These are phyloP conservation scores for Apiotrichum brassicae DNA, from an alignment of 1,284 basidiomycete genomes.

Conservation along the genomic window DNA sequence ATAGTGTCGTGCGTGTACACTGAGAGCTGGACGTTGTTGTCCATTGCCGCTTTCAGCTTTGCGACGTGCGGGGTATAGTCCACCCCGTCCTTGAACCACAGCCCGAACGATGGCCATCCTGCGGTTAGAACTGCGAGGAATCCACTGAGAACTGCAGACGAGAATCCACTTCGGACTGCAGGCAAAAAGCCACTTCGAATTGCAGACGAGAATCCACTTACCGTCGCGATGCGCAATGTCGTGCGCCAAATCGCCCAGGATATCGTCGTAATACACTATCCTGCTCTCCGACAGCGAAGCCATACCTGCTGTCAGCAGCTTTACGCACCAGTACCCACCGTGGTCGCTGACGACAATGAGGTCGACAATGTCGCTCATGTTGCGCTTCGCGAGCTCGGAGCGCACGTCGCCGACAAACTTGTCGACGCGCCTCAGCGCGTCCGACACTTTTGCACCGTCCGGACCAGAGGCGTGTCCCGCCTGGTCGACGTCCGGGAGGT, in stretches of 20 bases:
- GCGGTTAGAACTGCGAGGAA: no score
- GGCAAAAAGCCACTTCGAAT: no score
- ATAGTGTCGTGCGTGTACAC: constrained; percentile 75
- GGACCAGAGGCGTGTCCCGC: constrained; percentile 70
- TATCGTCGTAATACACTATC: constrained; percentile 72
- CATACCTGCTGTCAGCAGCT: constrained; percentile 55
- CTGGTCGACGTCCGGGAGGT: constrained; percentile 48
- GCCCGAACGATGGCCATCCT: constrained; percentile 78
- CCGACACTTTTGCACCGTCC: constrained; percentile 61
- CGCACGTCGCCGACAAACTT: constrained; percentile 65
- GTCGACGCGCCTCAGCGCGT: constrained; percentile 65
- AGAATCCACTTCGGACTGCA: background rate
- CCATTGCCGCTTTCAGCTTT: constrained; percentile 52
- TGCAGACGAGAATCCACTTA: background rate
- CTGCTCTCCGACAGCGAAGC: constrained; percentile 70
- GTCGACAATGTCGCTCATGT: constrained; percentile 75
- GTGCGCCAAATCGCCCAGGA: constrained; percentile 64
- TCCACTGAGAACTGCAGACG: background rate
- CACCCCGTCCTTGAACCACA: constrained; percentile 64
- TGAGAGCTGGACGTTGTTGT: constrained; percentile 59
- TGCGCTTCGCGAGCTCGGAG: constrained; percentile 58
- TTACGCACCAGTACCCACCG: constrained; percentile 38
- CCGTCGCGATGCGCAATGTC: constrained; percentile 65
- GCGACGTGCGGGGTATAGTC: constrained; percentile 50
- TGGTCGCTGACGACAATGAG: constrained; percentile 87